These are phyloP conservation scores for Claviceps spartinae DNA, from an alignment of 2,329 filamentous ascomycete genomes.

Conservation along the genomic window DNA sequence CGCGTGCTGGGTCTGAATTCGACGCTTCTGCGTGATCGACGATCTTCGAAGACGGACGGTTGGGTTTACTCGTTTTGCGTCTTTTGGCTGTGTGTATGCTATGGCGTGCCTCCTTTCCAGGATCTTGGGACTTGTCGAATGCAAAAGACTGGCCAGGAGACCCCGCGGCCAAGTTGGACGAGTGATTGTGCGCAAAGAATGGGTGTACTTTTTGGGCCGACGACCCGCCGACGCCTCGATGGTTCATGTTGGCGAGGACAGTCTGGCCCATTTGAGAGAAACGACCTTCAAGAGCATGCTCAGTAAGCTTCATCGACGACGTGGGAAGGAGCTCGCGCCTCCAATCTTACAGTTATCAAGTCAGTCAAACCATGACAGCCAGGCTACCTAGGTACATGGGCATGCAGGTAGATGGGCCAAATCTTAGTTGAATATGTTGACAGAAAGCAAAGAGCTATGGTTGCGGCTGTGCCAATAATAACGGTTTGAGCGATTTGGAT, in stretches of 20 bases:
- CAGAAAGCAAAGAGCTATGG: neutral
- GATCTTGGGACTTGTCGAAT: neutral
- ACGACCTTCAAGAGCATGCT: neutral
- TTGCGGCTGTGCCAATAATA: neutral
- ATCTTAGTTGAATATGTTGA: neutral
- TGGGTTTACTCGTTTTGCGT: conserved; percentile 3
- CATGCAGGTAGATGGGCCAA: no score
- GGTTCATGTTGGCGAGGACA: conserved; percentile 31
- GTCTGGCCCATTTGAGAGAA: conserved; percentile 26
- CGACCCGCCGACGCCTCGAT: conserved; percentile 22
- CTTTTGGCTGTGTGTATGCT: neutral
- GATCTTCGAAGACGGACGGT: conserved; percentile 6
- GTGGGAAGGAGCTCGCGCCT: neutral
- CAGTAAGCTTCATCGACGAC: neutral
- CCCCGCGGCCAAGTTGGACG: conserved; percentile 4
- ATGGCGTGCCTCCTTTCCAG: neutral
- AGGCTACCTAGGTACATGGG: neutral
- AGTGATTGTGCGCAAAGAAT: conserved; percentile 30
- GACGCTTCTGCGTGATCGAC: neutral
- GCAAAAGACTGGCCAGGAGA: neutral
- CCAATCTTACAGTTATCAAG: neutral
- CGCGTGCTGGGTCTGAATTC: neutral
- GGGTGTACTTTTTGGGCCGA: conserved; percentile 37
- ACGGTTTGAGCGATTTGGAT: neutral
- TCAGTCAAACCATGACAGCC: neutral